Conservation (phyloP, 1,284 basidiomycete species). For the Singerocomus inundabilis region DNA sequence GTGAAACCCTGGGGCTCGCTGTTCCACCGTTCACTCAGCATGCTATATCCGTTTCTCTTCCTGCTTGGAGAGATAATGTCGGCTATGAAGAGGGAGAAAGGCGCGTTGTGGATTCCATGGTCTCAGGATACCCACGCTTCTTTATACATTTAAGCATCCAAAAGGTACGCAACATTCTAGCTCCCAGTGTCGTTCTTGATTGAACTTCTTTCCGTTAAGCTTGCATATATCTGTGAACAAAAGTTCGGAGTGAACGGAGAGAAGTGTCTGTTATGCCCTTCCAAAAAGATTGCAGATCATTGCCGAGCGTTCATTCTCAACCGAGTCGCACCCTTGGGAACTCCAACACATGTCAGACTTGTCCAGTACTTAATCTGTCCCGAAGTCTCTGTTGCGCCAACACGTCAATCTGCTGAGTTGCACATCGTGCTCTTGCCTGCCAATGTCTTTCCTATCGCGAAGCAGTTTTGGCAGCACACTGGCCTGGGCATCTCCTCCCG, state of each 20-base stretch:
- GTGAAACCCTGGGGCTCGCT: constrained; percentile 47
- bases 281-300: constrained; percentile 66
- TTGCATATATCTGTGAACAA: constrained; percentile 71
- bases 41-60: constrained; percentile 96
- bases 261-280: constrained; percentile 76
- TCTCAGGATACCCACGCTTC: constrained; percentile 96
- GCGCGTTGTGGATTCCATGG: constrained; percentile 80
- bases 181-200: not conserved
- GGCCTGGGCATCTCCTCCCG: constrained; percentile 90
- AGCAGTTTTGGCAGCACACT: constrained; percentile 96
- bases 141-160: constrained; percentile 90
- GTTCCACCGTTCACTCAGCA: constrained; percentile 76
- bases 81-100: constrained; percentile 93
- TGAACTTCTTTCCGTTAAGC: constrained; percentile 44
- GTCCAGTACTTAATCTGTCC: constrained; percentile 76
- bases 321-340: constrained; percentile 42
- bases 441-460: constrained; percentile 69
- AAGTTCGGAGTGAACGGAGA: constrained; percentile 77
- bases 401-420: constrained; percentile 48
- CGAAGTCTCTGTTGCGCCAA: constrained; percentile 38
- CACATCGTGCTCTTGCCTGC: constrained; percentile 82
- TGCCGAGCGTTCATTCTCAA: constrained; percentile 76
- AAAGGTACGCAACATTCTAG: constrained; percentile 59
- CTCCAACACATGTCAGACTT: constrained; percentile 57
- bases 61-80: constrained; percentile 91